Evolutionary conservation across 2,329 filamentous ascomycete species (phyloP), one percentile per base, ranked within the genome.

Genomic region (Neonectria faginata): DNA sequence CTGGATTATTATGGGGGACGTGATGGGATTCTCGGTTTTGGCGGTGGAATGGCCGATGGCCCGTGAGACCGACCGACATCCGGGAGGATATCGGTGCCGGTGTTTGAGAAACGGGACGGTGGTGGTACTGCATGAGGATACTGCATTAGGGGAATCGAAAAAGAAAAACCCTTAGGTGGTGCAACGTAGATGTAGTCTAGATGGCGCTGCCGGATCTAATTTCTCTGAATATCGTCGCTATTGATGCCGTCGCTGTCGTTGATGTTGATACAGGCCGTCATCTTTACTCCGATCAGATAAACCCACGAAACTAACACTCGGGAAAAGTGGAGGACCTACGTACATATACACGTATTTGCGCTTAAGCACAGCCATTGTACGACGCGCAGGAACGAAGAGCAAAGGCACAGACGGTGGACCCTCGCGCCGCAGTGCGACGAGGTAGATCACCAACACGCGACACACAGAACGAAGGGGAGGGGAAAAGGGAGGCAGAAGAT

Each of bases 41-140:
- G 58, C 20, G 27, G 52, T 62, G 52, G 58, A 52, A 59, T n/a
- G 2, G 50, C 65, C 65, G 63, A 63, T 60, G 59, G 29, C 36
- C 65, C 63, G 62, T 31, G 36, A 36, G 33, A 57, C 65, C 63
- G 65, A 67, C 63, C 65, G 65, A 67, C 63, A 67, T 66, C 65
- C 65, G 65, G 36, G 52, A 48, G 65, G 65, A 55, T 66, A 29
- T 67, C 63, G 65, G 65, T 66, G 59, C 56, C 56, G 56, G 42
- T 27, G 48, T 27, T 22, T 27, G 36, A 41, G 12, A 27, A 3
- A 8, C 7, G 14, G 31, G 18, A 42, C 39, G 8, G 31, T 14
- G 20, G 20, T 42, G 9, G 12, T 42, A 31, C n/a, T 45, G 18
- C n/a, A 5, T 45, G 9, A 33, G 25, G 25, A 33, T 39, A 27